Evolutionary conservation across 164 flowering plant genomes (phyloP), one percentile per base, ranked within the genome.

Genomic region (Umbilicus rupestris): DNA sequence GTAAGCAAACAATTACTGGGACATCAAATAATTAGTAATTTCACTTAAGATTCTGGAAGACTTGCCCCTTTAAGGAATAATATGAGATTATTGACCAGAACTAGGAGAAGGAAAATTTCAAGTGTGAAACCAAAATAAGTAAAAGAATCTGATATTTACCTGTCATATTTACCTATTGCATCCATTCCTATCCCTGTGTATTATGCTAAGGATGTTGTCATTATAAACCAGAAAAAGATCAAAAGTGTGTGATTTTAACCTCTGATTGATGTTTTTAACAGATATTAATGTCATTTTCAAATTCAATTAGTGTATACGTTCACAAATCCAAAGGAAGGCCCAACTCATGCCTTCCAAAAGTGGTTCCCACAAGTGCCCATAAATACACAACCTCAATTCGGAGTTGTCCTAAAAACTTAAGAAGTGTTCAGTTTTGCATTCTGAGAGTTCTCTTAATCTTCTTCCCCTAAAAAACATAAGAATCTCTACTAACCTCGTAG

Each of bases 401-500:
- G 60, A 55, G 60, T 55, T 55, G 60, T 26, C 29, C 33, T 8
- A 55, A 14, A 55, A 50, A 22, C 57, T 20, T 24, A 50, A 50
- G 28, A 22, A 22, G 57, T 22, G 28, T 20, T 50, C 57, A 22
- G 57, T 50, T 22, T 50, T 50, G 22, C 8, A 50, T 47, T n/a
- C 52, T 19, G 22, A 47, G 52, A 47, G 20, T 47, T 47, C 7
- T 47, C 52, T 47, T n/a, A 19, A 47, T 47, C 52, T 47, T 47
- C 7, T 47, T 9, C 20, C 22, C 52, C 7, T 50, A 24, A 50
- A 22, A 50, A 20, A 15, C 28, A 20, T 20, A 50, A 22, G 14
- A 24, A 50, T 22, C 14, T 50, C 29, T 50, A 50, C 57, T 50
- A 50, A 50, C 66, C 74, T 72, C 77, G 77, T 64, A 75, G 76